A percentile compares a stretch with the other conserved stretches of the same genome.
Conservation (phyloP, 2,329 filamentous ascomycete species). For the Rhynchosporium graminicola region DNA sequence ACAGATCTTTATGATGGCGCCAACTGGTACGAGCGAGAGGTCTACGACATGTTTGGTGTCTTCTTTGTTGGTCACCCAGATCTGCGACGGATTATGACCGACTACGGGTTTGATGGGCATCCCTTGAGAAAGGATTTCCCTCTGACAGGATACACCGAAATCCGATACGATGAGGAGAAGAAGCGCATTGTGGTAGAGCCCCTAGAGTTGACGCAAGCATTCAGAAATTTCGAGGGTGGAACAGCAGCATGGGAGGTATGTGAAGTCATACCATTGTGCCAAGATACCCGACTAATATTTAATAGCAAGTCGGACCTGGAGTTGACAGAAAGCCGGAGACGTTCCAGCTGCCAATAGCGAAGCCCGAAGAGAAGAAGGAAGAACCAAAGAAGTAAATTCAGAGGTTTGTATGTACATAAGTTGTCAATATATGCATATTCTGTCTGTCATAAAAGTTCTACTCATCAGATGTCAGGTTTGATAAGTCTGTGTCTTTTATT, state of each 20-base stretch:
- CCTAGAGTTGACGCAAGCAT: slow-evolving; percentile 95
- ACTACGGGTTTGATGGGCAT: slow-evolving; percentile 98
- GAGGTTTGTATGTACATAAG: slow-evolving; percentile 37
- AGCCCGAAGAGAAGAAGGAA: slow-evolving; percentile 89
- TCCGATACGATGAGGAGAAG: slow-evolving; percentile 99
- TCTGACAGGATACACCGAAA: slow-evolving; percentile 95
- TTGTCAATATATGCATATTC: slow-evolving; percentile 23
- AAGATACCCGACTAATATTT: slow-evolving; percentile 31
- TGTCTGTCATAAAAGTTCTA: neutral
- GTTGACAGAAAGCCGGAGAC: slow-evolving; percentile 76
- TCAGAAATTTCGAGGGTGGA: slow-evolving; percentile 96
- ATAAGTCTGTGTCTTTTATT: no score
- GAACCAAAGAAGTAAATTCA: slow-evolving; percentile 81
- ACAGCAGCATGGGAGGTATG: slow-evolving; percentile 69
- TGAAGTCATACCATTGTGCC: slow-evolving; percentile 44
- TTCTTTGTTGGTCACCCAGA: slow-evolving; percentile 97
- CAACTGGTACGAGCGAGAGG: slow-evolving; percentile 98
- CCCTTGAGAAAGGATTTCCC: slow-evolving; percentile 98
- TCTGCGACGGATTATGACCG: slow-evolving; percentile 96
- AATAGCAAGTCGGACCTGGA: slow-evolving; percentile 71
- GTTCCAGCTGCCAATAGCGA: slow-evolving; percentile 94
- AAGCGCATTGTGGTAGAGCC: slow-evolving; percentile 99
- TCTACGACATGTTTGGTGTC: slow-evolving; percentile 96
- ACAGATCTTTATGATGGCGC: slow-evolving; percentile 88
- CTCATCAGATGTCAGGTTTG: neutral